Evolutionary conservation across 2,329 filamentous ascomycete genomes (phyloP), one percentile per base, ranked within the genome.

Genomic region (Laburnicola sp.): DNA sequence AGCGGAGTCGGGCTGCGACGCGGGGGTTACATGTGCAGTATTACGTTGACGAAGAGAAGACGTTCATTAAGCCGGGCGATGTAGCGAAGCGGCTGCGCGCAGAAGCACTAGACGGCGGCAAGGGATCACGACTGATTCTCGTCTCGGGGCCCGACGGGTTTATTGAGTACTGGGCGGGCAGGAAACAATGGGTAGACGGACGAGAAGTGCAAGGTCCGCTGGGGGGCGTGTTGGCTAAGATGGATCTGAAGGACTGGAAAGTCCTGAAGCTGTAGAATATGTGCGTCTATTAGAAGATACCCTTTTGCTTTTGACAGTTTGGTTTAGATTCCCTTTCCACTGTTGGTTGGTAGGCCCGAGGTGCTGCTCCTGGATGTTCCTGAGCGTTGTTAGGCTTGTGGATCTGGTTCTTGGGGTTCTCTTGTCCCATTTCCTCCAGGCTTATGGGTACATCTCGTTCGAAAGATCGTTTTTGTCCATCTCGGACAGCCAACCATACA

Each of bases 71-170:
- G 32, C 69, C 74, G 7, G 60, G 62, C 5, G 66, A 75, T 28
- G 66, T 79, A 6, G 63, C 59, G 32, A 63, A 62, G 45, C 59
- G 53, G 28, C 53, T 68, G 34, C 45, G 50, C n/a, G 52, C 58
- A 25, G 46, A 51, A 23, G 50, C 53, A 32, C 48, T 61, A 30
- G 63, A 61, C 4, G 61, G 63, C 8, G 63, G n/a, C n/a, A n/a
- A 73, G 1, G 79, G 82, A 1, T 82, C 81, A 56, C 86, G 85
- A 53, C 70, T 96, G 21, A 77, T 97, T n/a, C 78, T 96, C 49
- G 83, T 97, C 1, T 96, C 91, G 0, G 94, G 94, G 0, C 93
- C 94, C 0, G 90, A 96, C 47, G 93, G 94, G 0, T 97, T 97
- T 73, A 81, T 97, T 34, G 81, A 83, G 37, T 82, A 87, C 57